Percentiles rank a stretch among this genome's conserved stretches.
Conservation (phyloP, 805 yeast species). For the Phaffomyces thermotolerans region DNA sequence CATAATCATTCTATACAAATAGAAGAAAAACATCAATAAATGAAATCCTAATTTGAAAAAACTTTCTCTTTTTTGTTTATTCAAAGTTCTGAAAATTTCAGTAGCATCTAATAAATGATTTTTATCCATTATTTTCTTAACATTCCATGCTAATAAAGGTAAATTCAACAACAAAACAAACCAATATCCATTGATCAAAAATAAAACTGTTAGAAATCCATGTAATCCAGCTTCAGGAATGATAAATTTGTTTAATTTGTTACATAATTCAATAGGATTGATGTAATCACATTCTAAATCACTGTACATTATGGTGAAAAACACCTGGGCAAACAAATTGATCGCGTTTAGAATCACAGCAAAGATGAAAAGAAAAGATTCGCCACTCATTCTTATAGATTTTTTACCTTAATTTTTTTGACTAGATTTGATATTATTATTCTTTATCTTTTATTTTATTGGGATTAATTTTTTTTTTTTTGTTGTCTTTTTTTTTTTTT, state of each 20-base stretch:
- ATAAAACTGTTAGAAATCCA: conserved; percentile 57
- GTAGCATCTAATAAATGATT: conserved; percentile 92
- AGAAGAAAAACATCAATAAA: conserved; percentile 87
- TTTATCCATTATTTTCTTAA: conserved; percentile 69
- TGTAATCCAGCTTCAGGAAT: conserved; percentile 87
- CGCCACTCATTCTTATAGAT: neutral
- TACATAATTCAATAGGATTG: conserved; percentile 94
- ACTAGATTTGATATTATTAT: neutral
- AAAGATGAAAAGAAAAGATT: conserved; percentile 50
- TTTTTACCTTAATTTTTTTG: no score
- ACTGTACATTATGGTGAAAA: conserved; percentile 90
- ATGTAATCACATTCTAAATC: conserved; percentile 95
- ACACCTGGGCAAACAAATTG: conserved; percentile 86
- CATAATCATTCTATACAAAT: conserved; percentile 92
- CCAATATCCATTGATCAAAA: conserved; percentile 89
- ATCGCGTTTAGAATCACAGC: conserved; percentile 83
- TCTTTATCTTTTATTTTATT: no score
- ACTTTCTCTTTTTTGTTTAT: conserved; percentile 88
- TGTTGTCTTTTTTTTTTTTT: neutral
- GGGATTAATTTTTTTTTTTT: neutral
- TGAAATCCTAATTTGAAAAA: conserved; percentile 89
- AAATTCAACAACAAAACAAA: conserved; percentile 73
- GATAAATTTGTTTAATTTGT: conserved; percentile 81
- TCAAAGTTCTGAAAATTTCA: conserved; percentile 90
- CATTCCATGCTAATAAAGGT: conserved; percentile 81